Conservation (phyloP, 176 grass and related monocot species). For the Carex scoparia region DNA sequence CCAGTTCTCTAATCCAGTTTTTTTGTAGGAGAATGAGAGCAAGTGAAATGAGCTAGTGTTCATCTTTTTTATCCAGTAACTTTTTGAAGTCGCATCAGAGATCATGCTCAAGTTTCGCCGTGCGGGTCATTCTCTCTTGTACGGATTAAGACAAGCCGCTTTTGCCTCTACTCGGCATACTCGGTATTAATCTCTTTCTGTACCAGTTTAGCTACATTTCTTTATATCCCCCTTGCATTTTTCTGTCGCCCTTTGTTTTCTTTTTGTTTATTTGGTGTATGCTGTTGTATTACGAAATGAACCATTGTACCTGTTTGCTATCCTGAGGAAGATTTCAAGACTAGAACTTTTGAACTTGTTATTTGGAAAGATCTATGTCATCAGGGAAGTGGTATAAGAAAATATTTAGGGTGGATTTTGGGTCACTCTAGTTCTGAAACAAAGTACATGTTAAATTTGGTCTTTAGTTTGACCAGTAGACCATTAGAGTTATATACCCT, state of each 20-base stretch:
- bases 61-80: background rate
- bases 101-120: slow-evolving; percentile 30
- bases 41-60: slow-evolving; percentile 1
- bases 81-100: background rate
- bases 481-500: background rate
- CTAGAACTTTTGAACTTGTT: background rate
- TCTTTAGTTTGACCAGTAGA: background rate
- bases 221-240: slow-evolving; percentile 3
- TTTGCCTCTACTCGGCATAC: background rate
- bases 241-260: background rate
- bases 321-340: background rate
- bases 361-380: background rate
- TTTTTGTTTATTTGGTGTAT: slow-evolving; percentile 13
- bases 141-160: slow-evolving; percentile 21
- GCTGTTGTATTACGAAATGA: slow-evolving; percentile 11
- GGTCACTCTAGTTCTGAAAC: background rate
- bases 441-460: background rate
- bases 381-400: background rate
- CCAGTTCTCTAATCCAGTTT: background rate
- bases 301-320: background rate
- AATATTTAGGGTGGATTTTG: background rate
- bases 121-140: slow-evolving; percentile 10
- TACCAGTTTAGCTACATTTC: background rate
- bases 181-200: slow-evolving; percentile 14
- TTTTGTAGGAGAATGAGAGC: background rate